Evolutionary conservation across 2,329 filamentous ascomycete species (phyloP), one percentile per base, ranked within the genome.

Genomic region (Cercospora sp.): DNA sequence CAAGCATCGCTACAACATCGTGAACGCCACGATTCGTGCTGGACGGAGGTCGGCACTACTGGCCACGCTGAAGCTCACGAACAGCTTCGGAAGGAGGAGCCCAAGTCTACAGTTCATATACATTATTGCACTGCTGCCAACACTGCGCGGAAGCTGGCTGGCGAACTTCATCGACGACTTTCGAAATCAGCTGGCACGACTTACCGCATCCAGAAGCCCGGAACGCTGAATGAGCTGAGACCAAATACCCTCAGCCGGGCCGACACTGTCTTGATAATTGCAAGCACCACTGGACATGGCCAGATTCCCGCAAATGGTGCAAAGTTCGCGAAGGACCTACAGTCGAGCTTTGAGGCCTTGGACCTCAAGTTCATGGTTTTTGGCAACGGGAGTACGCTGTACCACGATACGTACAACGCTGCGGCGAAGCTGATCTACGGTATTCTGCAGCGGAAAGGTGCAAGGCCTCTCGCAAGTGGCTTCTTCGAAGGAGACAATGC

Each of bases 361-460:
- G 6, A 28, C n/a, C 30, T 66, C n/a, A 9, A 26, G 1, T 65
- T 49, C 49, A 21, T 18, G 16, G 30, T 67, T 9, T 67, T 67
- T 40, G 66, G 66, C 4, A 67, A 67, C 40, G 66, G 66, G 24
- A 67, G 61, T 16, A 26, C 24, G 26, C n/a, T 60, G 5, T 67
- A 67, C n/a, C 32, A 34, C 16, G 37, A 58, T 26, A 57, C 49
- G 8, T 67, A 64, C 30, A 67, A 67, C 43, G 61, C 32, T 5
- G 60, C 59, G n/a, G 66, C 66, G 4, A 63, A 51, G 24, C n/a
- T 32, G 3, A 40, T 67, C 2, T 8, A 60, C 10, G 3, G 51
- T 8, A 10, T 12, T 0, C n/a, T 67, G 13, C 5, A 57, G 2
- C 7, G 21, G 4, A 28, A 21, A 16, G 26, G 43, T 13, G 66